phyloP scores from a whole-genome alignment of 2,329 filamentous ascomycete genomes.

The Cytospora chrysosperma region DNA sequence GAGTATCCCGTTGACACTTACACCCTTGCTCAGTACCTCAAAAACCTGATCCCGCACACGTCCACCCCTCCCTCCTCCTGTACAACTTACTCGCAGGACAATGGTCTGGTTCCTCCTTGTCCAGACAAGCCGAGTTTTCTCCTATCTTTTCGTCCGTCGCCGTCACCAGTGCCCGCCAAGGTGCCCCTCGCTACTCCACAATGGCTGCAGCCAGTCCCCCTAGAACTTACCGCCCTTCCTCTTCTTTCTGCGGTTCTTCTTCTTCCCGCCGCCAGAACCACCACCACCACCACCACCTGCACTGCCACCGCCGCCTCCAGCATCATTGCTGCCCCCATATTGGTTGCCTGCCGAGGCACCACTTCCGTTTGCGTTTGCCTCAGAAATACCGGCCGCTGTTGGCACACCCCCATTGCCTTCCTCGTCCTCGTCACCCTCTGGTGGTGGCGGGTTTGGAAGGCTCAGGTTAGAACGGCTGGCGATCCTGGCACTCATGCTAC shows the following conservation, averaged over 20 bases:
- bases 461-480: constrained; percentile 15
- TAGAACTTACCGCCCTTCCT: constrained; percentile 36
- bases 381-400: constrained; percentile 34
- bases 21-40: not conserved
- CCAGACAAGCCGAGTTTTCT: not conserved
- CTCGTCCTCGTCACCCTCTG: constrained; percentile 24
- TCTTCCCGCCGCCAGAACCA: constrained; percentile 28
- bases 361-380: not conserved
- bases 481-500: constrained; percentile 11
- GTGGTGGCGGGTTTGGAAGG: not conserved
- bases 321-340: constrained; percentile 17
- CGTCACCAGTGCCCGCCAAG: not conserved
- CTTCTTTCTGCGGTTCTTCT: constrained; percentile 41
- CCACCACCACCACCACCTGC: not conserved
- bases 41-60: too few species aligned
- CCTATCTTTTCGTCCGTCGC: not conserved
- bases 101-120: not conserved
- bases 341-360: constrained; percentile 1
- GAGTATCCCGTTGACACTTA: constrained; percentile 12
- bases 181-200: not conserved
- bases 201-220: constrained; percentile 15
- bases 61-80: not conserved
- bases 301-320: constrained; percentile 7
- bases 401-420: constrained; percentile 19
- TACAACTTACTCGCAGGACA: not conserved